A percentile compares a stretch with the other conserved stretches of the same genome.
These are phyloP conservation scores for Andrographis paniculata DNA, from an alignment of 305 asterid species.

Conservation along the genomic window DNA sequence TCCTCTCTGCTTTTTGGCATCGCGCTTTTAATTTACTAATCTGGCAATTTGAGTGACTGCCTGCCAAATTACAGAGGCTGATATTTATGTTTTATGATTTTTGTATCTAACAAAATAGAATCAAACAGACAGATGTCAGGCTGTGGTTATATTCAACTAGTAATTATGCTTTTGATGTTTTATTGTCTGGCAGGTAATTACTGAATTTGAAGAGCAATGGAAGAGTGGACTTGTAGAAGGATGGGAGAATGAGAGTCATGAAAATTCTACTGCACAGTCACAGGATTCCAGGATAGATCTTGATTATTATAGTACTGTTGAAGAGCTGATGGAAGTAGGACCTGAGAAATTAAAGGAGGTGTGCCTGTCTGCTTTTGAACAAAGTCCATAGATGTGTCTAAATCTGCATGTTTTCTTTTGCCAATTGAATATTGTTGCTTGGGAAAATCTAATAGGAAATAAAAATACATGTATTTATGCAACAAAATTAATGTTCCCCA, in stretches of 20 bases:
- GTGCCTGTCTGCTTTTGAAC: slow-evolving; percentile 4
- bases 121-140: slow-evolving; percentile 5
- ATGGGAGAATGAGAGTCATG: slow-evolving; percentile 65
- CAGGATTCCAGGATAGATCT: slow-evolving; percentile 72
- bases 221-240: slow-evolving; percentile 56
- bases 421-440: slow-evolving; percentile 5
- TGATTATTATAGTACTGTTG: slow-evolving; percentile 64
- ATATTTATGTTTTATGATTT: slow-evolving; percentile 7
- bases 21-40: slow-evolving; percentile 10
- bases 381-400: too few relatives aligned
- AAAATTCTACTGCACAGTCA: slow-evolving; percentile 42
- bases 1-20: slow-evolving; percentile 2
- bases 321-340: slow-evolving; percentile 80
- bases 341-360: slow-evolving; percentile 94
- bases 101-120: slow-evolving; percentile 5
- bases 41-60: slow-evolving; percentile 3
- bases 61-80: neutral
- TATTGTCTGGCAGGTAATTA: slow-evolving; percentile 36
- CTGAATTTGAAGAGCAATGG: slow-evolving; percentile 95
- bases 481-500: neutral
- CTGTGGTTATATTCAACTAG: slow-evolving; percentile 9
- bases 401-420: slow-evolving; percentile 1
- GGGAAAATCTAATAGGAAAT: slow-evolving; percentile 1
- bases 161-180: slow-evolving; percentile 15
- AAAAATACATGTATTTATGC: neutral